Evolutionary conservation across 176 grass and related monocot genomes (phyloP), one percentile per base, ranked within the genome.

Genomic region (Oryza glaberrima): DNA sequence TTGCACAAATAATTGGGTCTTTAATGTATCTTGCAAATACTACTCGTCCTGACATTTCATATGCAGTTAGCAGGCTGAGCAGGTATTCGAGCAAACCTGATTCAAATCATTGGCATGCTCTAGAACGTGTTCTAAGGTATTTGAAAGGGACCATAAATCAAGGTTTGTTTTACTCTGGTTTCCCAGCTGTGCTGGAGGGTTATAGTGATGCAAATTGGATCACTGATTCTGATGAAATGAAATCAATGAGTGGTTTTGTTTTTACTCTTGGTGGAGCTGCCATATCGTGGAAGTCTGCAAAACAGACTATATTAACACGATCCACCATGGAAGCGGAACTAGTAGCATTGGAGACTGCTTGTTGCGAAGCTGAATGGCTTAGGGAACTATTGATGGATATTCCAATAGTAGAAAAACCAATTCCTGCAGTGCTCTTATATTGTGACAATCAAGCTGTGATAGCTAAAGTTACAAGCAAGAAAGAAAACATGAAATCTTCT

Each of bases 201-300:
- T 49, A 49, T 5, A 49, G 47, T 15, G 13, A 64, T 46, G 25
- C 58, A 23, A 80, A 67, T 67, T 80, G 60, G 34, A 80, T 35
- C 45, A n/a, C 47, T 30, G 51, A 67, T 20, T 64, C 58, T 25
- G 16, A 46, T 13, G 77, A 68, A 1, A 67, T 47, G 25, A 68
- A 80, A 30, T 11, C 32, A 65, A 80, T 36, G 11, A 46, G 41
- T 10, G 77, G 77, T 28, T 80, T n/a, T 80, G 10, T 80, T 20
- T 80, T 69, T 66, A 43, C 35, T 11, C 12, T 80, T 41, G 77
- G 35, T 44, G 36, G 77, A 20, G 77, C 3, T 17, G 36, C 77
- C 22, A 80, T 80, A 14, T 81, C 46, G n/a, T 81, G 77, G 77
- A 64, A 66, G 60, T 81, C 36, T 9, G 23, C 61, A 5, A 81